Base-by-base conservation (phyloP, 108 stramenopile species). In the Tribonema minus region DNA sequence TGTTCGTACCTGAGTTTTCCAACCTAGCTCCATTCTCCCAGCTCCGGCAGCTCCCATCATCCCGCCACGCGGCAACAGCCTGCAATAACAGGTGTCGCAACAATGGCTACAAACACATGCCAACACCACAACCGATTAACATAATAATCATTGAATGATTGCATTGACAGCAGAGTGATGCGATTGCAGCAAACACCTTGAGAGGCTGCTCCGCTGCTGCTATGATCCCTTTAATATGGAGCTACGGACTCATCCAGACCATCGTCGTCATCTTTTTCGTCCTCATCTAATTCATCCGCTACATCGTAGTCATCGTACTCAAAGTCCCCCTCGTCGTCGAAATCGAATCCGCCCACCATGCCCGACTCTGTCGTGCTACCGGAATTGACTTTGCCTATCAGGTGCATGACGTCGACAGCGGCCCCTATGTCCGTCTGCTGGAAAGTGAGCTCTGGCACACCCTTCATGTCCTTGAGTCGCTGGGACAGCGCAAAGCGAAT, bases 401-500 rank as follows among this genome's bases (percentile, higher is more conserved):
- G 35, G 15, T 64, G 58, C 76, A 76, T 76, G 58, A 76, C 33
- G 28, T 76, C 76, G 4, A 76, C 76, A 9, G 76, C 76, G 5
- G 76, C 65, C 4, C 66, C 58, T 34, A 76, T 58, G 37, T 76
- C 76, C 34, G 67, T 67, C 38, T 61, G 30, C 58, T 37, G 65
- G 67, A 76, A 76, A 25, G 26, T 59, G 3, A 76, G 58, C 67
- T 76, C 76, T 9, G 76, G 76, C 3, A 76, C 76, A 37, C 64
- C 46, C 58, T 67, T 76, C 76, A 76, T 76, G 35, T 64, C 66
- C 46, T 67, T 64, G 15, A 76, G 76, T 34, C 65, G 38, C 35
- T 40, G 33, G 37, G 66, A 39, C 34, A 76, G 65, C 7, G 66
- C 76, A 40, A 59, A 36, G 20, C 76, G 54, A 7, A 76, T 76